Conservation (phyloP, 148 eudicot species). For the Arctostaphylos glauca region DNA sequence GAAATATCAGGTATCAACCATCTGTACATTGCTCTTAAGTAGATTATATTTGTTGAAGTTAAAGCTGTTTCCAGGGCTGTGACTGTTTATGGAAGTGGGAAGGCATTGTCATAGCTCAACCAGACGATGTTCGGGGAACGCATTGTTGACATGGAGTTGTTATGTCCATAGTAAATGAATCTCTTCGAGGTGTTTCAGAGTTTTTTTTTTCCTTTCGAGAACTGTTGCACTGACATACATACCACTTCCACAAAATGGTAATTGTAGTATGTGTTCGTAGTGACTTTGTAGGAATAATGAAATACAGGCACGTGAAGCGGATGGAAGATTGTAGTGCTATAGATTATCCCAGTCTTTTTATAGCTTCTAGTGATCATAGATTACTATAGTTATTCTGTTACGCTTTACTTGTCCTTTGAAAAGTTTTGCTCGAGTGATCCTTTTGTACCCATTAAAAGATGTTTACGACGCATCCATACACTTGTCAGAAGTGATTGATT, state of each 20-base stretch:
- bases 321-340: too few species aligned
- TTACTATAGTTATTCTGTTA: too few species aligned
- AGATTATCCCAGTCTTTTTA: too few species aligned
- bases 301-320: too few species aligned
- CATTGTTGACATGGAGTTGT: not conserved
- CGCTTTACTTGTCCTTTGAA: not conserved
- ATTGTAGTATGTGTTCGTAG: not conserved
- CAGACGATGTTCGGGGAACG: not conserved
- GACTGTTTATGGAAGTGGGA: not conserved
- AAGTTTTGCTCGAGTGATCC: not conserved
- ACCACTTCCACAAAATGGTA: not conserved
- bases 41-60: not conserved
- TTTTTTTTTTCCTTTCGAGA: not conserved
- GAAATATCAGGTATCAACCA: not conserved
- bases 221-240: not conserved
- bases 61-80: not conserved
- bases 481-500: too few species aligned
- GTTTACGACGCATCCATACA: not conserved
- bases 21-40: not conserved
- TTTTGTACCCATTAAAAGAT: not conserved
- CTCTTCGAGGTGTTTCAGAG: not conserved
- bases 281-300: too few species aligned
- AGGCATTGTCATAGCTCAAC: not conserved
- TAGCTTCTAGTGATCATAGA: too few species aligned
- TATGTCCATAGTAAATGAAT: not conserved